Conservation (phyloP, 1,284 basidiomycete species). For the Stygiomarasmius scandens region DNA sequence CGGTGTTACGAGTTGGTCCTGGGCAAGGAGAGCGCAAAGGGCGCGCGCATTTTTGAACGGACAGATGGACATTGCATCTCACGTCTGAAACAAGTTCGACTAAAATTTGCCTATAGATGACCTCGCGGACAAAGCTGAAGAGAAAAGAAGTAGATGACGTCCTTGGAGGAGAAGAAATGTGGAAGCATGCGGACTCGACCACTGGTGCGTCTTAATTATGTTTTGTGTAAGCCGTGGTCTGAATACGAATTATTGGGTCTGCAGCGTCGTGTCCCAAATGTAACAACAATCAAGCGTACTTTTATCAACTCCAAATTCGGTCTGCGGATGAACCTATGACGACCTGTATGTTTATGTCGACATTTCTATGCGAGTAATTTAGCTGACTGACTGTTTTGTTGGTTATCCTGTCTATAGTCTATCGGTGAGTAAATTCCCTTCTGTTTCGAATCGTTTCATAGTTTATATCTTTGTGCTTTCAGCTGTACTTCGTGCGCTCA, state of each 20-base stretch:
- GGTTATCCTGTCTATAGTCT: slow-evolving; percentile 34
- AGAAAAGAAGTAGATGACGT: slow-evolving; percentile 93
- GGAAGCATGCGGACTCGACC: slow-evolving; percentile 94
- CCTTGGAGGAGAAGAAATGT: slow-evolving; percentile 89
- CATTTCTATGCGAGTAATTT: too few relatives aligned
- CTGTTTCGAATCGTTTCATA: neutral
- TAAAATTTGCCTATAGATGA: slow-evolving; percentile 73
- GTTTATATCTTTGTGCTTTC: neutral
- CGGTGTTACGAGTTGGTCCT: too few relatives aligned
- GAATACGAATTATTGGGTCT: neutral
- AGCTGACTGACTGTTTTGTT: too few relatives aligned
- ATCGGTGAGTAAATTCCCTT: slow-evolving; percentile 45
- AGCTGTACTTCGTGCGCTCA: slow-evolving; percentile 61
- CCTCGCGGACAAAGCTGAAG: slow-evolving; percentile 79
- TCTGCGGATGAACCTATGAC: slow-evolving; percentile 98
- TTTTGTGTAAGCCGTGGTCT: neutral
- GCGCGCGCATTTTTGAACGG: too few relatives aligned
- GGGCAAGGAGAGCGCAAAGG: too few relatives aligned
- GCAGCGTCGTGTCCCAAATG: slow-evolving; percentile 89
- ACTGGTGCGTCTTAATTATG: slow-evolving; percentile 53
- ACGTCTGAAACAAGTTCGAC: too few relatives aligned
- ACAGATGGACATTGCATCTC: too few relatives aligned
- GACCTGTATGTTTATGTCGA: slow-evolving; percentile 75
- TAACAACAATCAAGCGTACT: slow-evolving; percentile 88
- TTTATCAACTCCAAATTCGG: slow-evolving; percentile 94